Conservation (phyloP, 1,284 basidiomycete species). For the Ustilago cynodontis region DNA sequence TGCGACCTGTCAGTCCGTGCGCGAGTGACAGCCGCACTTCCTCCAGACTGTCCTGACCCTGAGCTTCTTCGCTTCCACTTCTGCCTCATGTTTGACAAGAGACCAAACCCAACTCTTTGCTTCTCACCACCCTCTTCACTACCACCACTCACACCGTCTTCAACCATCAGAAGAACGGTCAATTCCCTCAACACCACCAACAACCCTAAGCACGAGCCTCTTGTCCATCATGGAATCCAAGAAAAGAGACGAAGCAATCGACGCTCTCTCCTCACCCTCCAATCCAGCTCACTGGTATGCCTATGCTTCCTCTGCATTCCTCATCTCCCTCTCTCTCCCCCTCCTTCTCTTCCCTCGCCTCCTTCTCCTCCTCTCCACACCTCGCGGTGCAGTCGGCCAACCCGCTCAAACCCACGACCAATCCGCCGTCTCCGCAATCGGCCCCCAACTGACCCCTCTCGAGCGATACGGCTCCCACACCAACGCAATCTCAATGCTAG, state of each 20-base stretch:
- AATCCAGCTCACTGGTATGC: constrained; percentile 56
- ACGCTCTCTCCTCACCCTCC: constrained; percentile 41
- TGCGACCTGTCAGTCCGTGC: constrained; percentile 23
- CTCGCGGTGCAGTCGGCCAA: constrained; percentile 46
- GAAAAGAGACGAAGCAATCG: constrained; percentile 26
- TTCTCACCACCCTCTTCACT: neutral
- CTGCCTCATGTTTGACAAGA: constrained; percentile 1
- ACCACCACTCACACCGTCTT: no score
- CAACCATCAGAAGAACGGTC: neutral
- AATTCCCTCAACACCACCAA: neutral
- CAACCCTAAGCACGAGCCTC: neutral
- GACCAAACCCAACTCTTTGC: neutral
- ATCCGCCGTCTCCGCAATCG: constrained; percentile 35
- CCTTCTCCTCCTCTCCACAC: constrained; percentile 47
- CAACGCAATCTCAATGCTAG: constrained; percentile 46
- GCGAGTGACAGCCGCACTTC: neutral
- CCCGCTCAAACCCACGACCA: constrained; percentile 14
- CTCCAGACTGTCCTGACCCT: neutral
- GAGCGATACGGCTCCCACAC: constrained; percentile 43
- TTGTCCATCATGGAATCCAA: constrained; percentile 24
- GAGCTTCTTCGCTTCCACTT: neutral
- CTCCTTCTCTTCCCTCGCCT: constrained; percentile 47
- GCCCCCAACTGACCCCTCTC: constrained; percentile 49
- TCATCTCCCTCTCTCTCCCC: constrained; percentile 43
- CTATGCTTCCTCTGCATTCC: constrained; percentile 43